A percentile compares a stretch with the other conserved stretches of the same genome.
Evolutionary conservation across 2,329 filamentous ascomycete genomes (phyloP).

Genomic region (Phialemoniopsis sp.): DNA sequence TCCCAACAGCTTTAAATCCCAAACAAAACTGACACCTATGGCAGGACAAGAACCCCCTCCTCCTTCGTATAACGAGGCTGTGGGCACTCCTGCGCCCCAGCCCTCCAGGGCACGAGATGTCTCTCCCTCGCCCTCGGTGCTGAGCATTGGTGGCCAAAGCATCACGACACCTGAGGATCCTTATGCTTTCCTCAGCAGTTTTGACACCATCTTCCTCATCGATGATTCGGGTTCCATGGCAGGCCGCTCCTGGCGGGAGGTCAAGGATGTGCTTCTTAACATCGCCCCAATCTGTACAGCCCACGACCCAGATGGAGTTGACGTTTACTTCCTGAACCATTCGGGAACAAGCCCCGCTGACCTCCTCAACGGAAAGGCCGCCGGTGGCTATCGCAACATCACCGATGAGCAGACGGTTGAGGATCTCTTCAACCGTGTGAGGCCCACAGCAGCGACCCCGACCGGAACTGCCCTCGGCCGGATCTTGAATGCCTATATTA

Average conservation of each 20-base stretch:
- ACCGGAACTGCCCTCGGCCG: slow-evolving; percentile 67
- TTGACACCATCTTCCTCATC: slow-evolving; percentile 87
- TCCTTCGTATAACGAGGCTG: slow-evolving; percentile 20
- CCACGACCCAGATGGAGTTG: slow-evolving; percentile 80
- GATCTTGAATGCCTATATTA: slow-evolving; percentile 72
- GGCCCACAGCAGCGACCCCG: slow-evolving; percentile 64
- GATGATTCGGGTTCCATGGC: slow-evolving; percentile 91
- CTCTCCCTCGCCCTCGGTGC: slow-evolving; percentile 5
- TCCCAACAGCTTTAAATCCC: not conserved
- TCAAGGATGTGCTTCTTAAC: slow-evolving; percentile 60
- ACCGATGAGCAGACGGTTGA: slow-evolving; percentile 52
- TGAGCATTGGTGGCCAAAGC: slow-evolving; percentile 12
- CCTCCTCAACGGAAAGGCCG: slow-evolving; percentile 25
- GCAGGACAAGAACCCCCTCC: slow-evolving; percentile 26
- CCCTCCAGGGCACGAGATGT: slow-evolving; percentile 4
- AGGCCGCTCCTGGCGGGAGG: slow-evolving; percentile 73
- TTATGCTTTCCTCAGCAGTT: slow-evolving; percentile 71
- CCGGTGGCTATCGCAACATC: slow-evolving; percentile 62
- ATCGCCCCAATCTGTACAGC: slow-evolving; percentile 80
- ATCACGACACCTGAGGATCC: slow-evolving; percentile 53
- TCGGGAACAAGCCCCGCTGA: slow-evolving; percentile 27
- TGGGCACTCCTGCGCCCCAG: not conserved
- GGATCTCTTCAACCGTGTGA: slow-evolving; percentile 65
- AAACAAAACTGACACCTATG: slow-evolving; percentile 1
- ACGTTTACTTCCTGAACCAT: slow-evolving; percentile 88